Conservation (phyloP, 73 alveolate genomes). For the Paramecium primaurelia region DNA sequence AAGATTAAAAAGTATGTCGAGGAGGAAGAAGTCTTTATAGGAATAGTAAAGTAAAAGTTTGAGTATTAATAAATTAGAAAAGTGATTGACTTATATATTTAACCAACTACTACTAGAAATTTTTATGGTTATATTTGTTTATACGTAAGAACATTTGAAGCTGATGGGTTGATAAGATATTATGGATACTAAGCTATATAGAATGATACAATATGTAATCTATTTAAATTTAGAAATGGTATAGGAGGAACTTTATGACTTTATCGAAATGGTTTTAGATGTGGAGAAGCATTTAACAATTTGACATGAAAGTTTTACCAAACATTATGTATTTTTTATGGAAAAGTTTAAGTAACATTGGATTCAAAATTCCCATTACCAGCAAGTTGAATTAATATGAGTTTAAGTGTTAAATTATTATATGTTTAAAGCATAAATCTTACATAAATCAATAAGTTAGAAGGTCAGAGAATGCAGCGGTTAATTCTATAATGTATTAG, state of each 20-base stretch:
- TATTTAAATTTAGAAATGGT: slow-evolving; percentile 50
- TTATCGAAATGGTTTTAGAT: slow-evolving; percentile 51
- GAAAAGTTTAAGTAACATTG: slow-evolving; percentile 42
- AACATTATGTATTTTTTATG: slow-evolving; percentile 52
- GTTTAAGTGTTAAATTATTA: neutral
- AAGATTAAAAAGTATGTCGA: slow-evolving; percentile 54
- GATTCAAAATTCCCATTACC: slow-evolving; percentile 38
- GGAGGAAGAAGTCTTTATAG: slow-evolving; percentile 64
- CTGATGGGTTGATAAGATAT: slow-evolving; percentile 4
- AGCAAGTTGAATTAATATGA: neutral
- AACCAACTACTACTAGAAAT: slow-evolving; percentile 27
- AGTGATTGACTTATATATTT: neutral
- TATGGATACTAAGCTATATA: slow-evolving; percentile 55
- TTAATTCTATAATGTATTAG: neutral
- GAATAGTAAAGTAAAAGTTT: slow-evolving; percentile 50
- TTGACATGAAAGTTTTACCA: slow-evolving; percentile 40
- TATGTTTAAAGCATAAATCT: neutral
- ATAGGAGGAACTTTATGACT: slow-evolving; percentile 60
- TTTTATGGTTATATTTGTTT: slow-evolving; percentile 64
- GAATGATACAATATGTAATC: slow-evolving; percentile 55
- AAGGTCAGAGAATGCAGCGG: neutral
- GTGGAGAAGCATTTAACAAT: slow-evolving; percentile 62
- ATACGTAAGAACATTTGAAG: slow-evolving; percentile 48
- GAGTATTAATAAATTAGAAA: neutral
- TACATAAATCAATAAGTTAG: neutral